These are phyloP conservation scores for Cryptococcus sp. DNA, from an alignment of 1,284 basidiomycete genomes.

Conservation along the genomic window DNA sequence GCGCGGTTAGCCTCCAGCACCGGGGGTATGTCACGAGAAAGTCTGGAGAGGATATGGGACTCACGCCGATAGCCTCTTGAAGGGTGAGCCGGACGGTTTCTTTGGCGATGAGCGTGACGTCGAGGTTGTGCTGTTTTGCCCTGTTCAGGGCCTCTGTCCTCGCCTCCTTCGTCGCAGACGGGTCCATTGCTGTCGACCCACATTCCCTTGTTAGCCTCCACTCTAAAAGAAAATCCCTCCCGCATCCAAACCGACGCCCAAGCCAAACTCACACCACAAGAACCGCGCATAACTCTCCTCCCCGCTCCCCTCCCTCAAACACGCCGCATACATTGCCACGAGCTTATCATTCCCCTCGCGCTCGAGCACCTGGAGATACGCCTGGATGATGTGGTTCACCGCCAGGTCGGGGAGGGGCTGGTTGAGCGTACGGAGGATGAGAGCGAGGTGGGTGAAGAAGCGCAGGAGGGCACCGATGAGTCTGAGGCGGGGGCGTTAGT, in stretches of 20 bases:
- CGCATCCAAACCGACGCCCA: no score
- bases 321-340: conserved; percentile 90
- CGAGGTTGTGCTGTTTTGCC: conserved; percentile 77
- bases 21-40: conserved; percentile 1
- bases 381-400: conserved; percentile 78
- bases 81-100: conserved; percentile 73
- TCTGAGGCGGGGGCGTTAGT: background rate
- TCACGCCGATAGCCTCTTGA: conserved; percentile 68
- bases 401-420: conserved; percentile 67
- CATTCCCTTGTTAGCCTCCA: background rate
- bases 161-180: conserved; percentile 64
- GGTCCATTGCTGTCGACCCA: conserved; percentile 60
- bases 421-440: conserved; percentile 81
- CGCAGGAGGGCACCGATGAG: conserved; percentile 56
- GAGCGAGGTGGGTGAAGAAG: conserved; percentile 93
- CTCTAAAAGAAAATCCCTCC: no score
- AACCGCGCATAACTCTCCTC: conserved; percentile 90
- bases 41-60: conserved; percentile 22
- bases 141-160: conserved; percentile 70
- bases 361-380: conserved; percentile 86
- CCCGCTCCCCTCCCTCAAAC: conserved; percentile 79
- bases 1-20: background rate
- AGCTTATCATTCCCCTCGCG: conserved; percentile 75
- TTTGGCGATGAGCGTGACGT: conserved; percentile 75
- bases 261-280: conserved; percentile 57